phyloP scores from a whole-genome alignment of 176 grass and related monocot species.

The Urochloa ruziziensis region DNA sequence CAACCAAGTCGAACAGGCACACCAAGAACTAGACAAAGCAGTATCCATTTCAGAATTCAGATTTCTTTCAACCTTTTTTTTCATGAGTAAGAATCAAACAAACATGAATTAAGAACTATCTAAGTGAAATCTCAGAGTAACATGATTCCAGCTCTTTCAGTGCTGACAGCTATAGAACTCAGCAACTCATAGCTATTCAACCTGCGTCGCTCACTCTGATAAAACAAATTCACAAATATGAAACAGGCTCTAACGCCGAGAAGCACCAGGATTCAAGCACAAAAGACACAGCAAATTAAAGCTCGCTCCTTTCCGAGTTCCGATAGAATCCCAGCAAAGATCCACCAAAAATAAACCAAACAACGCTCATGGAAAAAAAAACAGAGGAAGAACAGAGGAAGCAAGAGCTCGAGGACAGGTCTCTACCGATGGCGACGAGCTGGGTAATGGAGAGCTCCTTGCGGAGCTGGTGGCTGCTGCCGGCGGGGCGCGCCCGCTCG shows the following conservation, averaged over 20 bases:
- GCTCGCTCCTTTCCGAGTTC: not conserved
- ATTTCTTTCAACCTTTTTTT: not conserved
- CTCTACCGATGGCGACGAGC: constrained; percentile 70
- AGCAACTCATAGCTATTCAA: not conserved
- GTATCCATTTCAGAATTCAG: not conserved
- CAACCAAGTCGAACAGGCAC: constrained; percentile 14
- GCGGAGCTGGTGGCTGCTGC: constrained; percentile 57
- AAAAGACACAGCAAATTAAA: not conserved
- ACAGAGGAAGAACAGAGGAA: not conserved
- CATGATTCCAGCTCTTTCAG: not conserved
- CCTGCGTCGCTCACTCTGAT: not conserved
- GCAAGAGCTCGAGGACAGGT: not conserved
- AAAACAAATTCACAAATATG: not conserved
- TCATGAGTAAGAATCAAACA: not conserved
- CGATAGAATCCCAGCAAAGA: not conserved
- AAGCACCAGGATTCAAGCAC: not conserved
- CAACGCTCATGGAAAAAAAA: not conserved
- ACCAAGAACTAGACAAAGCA: not conserved
- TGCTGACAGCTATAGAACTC: not conserved
- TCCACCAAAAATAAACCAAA: not conserved
- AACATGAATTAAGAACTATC: not conserved
- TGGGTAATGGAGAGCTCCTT: constrained; percentile 85
- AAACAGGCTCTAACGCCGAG: not conserved
- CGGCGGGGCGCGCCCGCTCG: constrained; percentile 50
- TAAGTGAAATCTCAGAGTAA: not conserved